Evolutionary conservation across 108 stramenopile genomes (phyloP).

Genomic region (Mediolabrus comicus): DNA sequence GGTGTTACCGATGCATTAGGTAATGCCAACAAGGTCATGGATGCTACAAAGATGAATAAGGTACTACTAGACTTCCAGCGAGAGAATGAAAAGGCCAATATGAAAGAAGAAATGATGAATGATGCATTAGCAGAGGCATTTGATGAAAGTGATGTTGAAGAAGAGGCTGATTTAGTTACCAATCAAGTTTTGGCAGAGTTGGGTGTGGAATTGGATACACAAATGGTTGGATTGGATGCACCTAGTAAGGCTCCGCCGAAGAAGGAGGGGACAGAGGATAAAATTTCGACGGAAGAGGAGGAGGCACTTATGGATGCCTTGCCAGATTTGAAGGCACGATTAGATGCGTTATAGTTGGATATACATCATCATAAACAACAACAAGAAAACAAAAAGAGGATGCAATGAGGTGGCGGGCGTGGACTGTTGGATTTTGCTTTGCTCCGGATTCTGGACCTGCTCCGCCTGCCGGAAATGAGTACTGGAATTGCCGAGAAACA

Average conservation of each 20-base stretch:
- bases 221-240: constrained; percentile 78
- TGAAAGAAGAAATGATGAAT: constrained; percentile 86
- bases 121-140: constrained; percentile 82
- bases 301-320: constrained; percentile 61
- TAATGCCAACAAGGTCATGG: constrained; percentile 67
- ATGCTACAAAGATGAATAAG: constrained; percentile 67
- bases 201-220: constrained; percentile 77
- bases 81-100: constrained; percentile 64
- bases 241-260: constrained; percentile 49
- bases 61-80: constrained; percentile 69
- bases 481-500: too few relatives aligned
- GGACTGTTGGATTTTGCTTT: too few relatives aligned
- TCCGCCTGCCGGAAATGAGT: too few relatives aligned
- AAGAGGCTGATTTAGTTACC: constrained; percentile 75
- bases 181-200: constrained; percentile 81
- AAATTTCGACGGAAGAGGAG: constrained; percentile 54
- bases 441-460: too few relatives aligned
- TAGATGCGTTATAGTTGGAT: constrained; percentile 67
- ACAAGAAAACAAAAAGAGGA: too few relatives aligned
- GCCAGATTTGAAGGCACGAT: constrained; percentile 77
- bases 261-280: constrained; percentile 13
- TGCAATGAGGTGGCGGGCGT: too few relatives aligned
- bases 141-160: constrained; percentile 76
- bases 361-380: too few relatives aligned
- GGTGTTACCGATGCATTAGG: constrained; percentile 59